phyloP scores from a whole-genome alignment of 108 stramenopile species.

The Schizochytrium sp. region DNA sequence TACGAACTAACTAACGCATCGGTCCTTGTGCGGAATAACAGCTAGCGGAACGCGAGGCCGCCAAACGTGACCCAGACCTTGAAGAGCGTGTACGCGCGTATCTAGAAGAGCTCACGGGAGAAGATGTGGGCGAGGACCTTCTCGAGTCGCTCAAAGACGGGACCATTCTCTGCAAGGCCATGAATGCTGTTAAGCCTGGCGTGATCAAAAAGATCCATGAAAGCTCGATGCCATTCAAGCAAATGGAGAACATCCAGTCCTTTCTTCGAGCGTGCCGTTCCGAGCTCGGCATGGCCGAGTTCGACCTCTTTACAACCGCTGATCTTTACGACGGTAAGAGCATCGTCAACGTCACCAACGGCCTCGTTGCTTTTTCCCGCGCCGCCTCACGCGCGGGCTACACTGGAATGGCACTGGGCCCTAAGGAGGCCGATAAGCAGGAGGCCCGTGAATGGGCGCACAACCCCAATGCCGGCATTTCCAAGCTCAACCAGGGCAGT shows the following conservation, averaged over 20 bases:
- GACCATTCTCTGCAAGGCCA: slow-evolving; percentile 20
- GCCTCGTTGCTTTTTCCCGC: neutral
- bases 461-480: neutral
- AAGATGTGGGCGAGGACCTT: neutral
- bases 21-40: neutral
- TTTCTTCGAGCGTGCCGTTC: slow-evolving; percentile 39
- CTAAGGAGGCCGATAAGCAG: neutral
- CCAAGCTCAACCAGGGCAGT: neutral
- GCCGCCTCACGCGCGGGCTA: neutral
- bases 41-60: slow-evolving; percentile 7
- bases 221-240: slow-evolving; percentile 36
- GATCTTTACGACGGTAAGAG: slow-evolving; percentile 33
- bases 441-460: neutral
- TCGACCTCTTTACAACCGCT: slow-evolving; percentile 42
- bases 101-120: slow-evolving; percentile 3
- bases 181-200: slow-evolving; percentile 34
- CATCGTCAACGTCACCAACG: slow-evolving; percentile 6
- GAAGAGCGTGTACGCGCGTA: neutral
- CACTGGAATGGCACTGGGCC: neutral
- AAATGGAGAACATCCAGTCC: slow-evolving; percentile 46
- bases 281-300: slow-evolving; percentile 39
- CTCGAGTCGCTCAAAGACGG: slow-evolving; percentile 20
- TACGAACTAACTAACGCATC: no score
- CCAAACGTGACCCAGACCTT: neutral
- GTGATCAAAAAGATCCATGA: slow-evolving; percentile 33